Evolutionary conservation across 768 basidiomycete genomes (phyloP), one percentile per base, ranked within the genome.

Genomic region (Peribolospora baueri): DNA sequence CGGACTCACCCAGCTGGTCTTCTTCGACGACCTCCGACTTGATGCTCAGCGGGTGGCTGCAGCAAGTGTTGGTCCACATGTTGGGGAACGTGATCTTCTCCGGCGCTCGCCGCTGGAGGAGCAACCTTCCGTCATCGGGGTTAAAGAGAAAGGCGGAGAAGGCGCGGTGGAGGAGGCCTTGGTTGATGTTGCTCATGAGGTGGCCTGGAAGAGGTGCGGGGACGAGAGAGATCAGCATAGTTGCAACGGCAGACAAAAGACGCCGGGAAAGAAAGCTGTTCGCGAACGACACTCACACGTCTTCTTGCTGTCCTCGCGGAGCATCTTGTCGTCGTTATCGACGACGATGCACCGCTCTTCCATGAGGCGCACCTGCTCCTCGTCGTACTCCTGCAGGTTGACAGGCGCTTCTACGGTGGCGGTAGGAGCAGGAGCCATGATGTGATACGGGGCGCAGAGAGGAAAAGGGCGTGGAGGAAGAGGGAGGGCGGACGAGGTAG

Each of bases 31-130:
- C 84, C 69, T 97, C 93, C 61, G 84, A 80, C 41, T 57, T 61
- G 53, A 66, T 66, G 46, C 64, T 65, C 51, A 98, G 73, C 13
- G 91, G 91, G 65, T 98, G 91, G 36, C 85, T 88, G 70, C 91
- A 98, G 67, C 93, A 98, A 6, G 93, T 97, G 69, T 98, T 98
- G 41, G 93, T 98, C 93, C 93, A 98, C 88, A 95, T 88, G 62
- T 84, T 76, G 5, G 93, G 93, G 71, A 98, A 98, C 5, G 93
- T 98, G 65, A 98, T 98, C 73, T 98, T 98, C 71, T 91, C 88
- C n/a, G 80, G 73, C 14, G 93, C 93, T 43, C 93, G 78, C 68
- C 87, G 86, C 67, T 98, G 93, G 48, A 98, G 75, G 38, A 98
- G 73, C 13, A 98, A 75, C 67, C 81, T 84, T 49, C 93, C 93